Conservation (phyloP, 2,329 filamentous ascomycete species). For the Hysterium pulicare region DNA sequence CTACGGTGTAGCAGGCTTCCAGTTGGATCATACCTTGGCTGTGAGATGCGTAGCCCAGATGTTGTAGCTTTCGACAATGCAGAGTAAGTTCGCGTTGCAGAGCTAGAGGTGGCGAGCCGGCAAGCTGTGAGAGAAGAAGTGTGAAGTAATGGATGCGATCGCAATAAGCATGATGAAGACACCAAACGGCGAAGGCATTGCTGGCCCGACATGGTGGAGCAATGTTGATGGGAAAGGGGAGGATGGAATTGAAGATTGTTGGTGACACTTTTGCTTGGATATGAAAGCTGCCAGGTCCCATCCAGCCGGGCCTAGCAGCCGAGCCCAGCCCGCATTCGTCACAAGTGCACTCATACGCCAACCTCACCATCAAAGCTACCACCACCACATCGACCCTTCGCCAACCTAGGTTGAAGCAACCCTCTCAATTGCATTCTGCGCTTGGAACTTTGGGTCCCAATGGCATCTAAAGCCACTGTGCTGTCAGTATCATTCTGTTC, state of each 20-base stretch:
- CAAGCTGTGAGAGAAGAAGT: conserved; percentile 21
- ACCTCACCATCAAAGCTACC: conserved; percentile 16
- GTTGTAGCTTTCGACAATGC: conserved; percentile 31
- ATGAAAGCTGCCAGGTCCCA: conserved; percentile 25
- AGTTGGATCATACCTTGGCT: conserved; percentile 24
- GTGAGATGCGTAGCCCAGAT: conserved; percentile 29
- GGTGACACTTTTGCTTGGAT: too few relatives aligned
- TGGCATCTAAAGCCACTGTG: conserved; percentile 40
- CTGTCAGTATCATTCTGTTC: conserved; percentile 25
- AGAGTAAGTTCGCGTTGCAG: conserved; percentile 30
- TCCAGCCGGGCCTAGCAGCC: conserved; percentile 22
- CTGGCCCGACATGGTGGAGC: conserved; percentile 32
- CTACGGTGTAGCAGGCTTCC: conserved; percentile 6
- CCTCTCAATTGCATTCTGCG: conserved; percentile 8
- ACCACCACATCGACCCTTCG: conserved; percentile 16
- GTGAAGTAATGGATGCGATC: conserved; percentile 29
- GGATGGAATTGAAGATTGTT: too few relatives aligned
- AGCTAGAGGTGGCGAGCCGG: conserved; percentile 16
- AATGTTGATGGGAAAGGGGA: conserved; percentile 4
- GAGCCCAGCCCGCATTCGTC: conserved; percentile 19
- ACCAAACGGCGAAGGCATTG: conserved; percentile 38
- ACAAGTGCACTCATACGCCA: conserved; percentile 6
- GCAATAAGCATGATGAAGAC: conserved; percentile 21
- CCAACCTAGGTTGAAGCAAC: too few relatives aligned
- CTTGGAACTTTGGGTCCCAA: conserved; percentile 22